These are phyloP conservation scores for Trichocladium uniseriatum DNA, from an alignment of 495 filamentous ascomycete species.

Conservation along the genomic window DNA sequence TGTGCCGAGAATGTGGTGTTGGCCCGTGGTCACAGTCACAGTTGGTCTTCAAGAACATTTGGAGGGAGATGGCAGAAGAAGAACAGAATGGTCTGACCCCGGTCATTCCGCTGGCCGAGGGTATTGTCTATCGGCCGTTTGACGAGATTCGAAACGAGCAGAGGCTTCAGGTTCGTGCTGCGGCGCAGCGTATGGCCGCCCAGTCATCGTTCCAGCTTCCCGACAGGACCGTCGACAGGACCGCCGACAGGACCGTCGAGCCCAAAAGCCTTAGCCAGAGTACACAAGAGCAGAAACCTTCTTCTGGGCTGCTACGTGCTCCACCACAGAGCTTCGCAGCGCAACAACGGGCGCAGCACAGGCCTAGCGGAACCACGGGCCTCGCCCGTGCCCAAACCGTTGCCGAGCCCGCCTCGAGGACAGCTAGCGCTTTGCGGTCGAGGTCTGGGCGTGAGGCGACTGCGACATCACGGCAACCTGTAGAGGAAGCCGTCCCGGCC, in stretches of 20 bases:
- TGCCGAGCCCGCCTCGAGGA: constrained; percentile 13
- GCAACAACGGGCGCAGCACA: constrained; percentile 44
- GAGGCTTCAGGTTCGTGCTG: constrained; percentile 22
- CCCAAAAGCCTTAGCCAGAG: constrained; percentile 20
- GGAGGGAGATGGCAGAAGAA: constrained; percentile 60
- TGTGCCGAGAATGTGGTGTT: constrained; percentile 39
- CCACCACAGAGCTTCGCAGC: constrained; percentile 50
- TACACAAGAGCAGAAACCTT: constrained; percentile 7
- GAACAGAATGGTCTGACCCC: constrained; percentile 62
- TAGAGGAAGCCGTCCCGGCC: constrained; percentile 14
- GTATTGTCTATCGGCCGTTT: constrained; percentile 57
- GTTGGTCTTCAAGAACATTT: constrained; percentile 47
- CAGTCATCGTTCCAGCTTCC: constrained; percentile 11
- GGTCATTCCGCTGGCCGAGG: constrained; percentile 55
- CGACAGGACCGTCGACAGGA: constrained; percentile 12
- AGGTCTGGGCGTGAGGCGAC: not conserved
- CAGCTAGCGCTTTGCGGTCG: constrained; percentile 1
- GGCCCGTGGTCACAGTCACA: constrained; percentile 38
- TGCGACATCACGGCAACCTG: not conserved
- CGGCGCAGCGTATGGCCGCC: constrained; percentile 5
- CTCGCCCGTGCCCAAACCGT: constrained; percentile 15
- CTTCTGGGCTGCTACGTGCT: constrained; percentile 31
- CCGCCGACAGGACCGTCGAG: constrained; percentile 14
- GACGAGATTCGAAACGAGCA: constrained; percentile 34
- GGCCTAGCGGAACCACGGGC: constrained; percentile 21